Base-by-base conservation (phyloP, 2,329 filamentous ascomycete genomes). In the Epicoccum sorghinum region DNA sequence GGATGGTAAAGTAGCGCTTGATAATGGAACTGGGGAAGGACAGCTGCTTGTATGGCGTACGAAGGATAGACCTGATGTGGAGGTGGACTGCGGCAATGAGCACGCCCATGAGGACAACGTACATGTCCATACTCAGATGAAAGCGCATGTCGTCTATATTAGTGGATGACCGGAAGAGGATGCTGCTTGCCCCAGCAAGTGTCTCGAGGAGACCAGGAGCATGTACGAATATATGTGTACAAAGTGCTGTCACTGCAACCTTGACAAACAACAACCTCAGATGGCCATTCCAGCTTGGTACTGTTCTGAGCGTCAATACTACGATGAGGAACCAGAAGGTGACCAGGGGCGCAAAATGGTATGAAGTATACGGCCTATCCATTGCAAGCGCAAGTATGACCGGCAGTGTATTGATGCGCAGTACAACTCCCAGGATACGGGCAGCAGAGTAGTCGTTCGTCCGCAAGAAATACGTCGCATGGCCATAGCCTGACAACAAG, bases 251-350 rank as follows among this genome's bases (percentile, higher is more conserved):
- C 13, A 79, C 49, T 1, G 76, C 25, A 4, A 85, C 77, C 61
- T 86, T 87, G 29, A 66, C 62, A 9, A 81, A 27, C 3, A 86
- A 61, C 32, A 77, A 77, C 2, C 62, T 60, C 4, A 75, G 62
- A 41, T 75, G 76, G 14, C 73, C 66, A 58, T 86, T 86, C 56
- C 70, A 66, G 24, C 64, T 61, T 4, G 69, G 69, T 30, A 73
- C 75, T 14, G 80, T 63, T 14, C 75, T 71, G 52, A 87, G 72
- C 4, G 82, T 85, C 27, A 74, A 58, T 64, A 79, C 87, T n/a
- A 84, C 74, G 22, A 86, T 71, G 5, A 85, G 58, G 64, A 86
- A 88, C 83, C 85, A 89, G 65, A 87, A 86, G 43, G 79, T 85
- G 35, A 82, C 77, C 1, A 86, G 73, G 0, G 83, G 80, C 0